Conservation (phyloP, 192 early-diverging fungal species). For the Backusella tarrabulga region DNA sequence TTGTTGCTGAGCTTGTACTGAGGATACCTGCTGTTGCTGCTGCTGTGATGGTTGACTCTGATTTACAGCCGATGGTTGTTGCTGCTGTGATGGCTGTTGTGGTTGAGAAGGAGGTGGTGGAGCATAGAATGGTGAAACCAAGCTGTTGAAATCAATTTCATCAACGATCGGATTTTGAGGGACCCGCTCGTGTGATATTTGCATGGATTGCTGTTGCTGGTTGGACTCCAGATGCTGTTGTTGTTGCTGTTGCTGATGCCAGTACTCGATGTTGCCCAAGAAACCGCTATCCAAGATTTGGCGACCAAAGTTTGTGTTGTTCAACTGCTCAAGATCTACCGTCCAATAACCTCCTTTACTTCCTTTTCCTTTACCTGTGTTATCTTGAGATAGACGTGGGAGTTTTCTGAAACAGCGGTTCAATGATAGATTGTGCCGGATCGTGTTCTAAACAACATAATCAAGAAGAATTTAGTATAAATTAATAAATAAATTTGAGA, state of each 20-base stretch:
- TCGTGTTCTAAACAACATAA: constrained; percentile 66
- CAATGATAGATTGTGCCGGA: constrained; percentile 88
- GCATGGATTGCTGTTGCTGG: background rate
- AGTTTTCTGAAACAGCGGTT: constrained; percentile 79
- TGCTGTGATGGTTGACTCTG: background rate
- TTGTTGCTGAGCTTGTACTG: background rate
- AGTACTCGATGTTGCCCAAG: constrained; percentile 23
- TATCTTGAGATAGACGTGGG: constrained; percentile 48
- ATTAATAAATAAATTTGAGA: background rate
- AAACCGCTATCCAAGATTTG: constrained; percentile 30
- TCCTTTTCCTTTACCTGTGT: constrained; percentile 49
- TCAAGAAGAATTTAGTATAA: constrained; percentile 26
- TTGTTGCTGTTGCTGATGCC: constrained; percentile 22
- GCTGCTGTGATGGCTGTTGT: background rate
- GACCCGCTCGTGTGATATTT: background rate
- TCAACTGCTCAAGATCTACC: constrained; percentile 33
- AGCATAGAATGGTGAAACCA: constrained; percentile 20
- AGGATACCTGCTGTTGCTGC: background rate
- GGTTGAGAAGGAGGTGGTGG: background rate
- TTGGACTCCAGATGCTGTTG: background rate
- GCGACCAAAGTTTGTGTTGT: constrained; percentile 30
- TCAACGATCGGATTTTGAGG: constrained; percentile 8
- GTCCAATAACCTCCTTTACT: constrained; percentile 73
- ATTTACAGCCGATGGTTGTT: background rate
- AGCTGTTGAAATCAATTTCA: constrained; percentile 22